phyloP scores from a whole-genome alignment of 2,329 filamentous ascomycete species.

The Colletotrichum gloeosporioides region DNA sequence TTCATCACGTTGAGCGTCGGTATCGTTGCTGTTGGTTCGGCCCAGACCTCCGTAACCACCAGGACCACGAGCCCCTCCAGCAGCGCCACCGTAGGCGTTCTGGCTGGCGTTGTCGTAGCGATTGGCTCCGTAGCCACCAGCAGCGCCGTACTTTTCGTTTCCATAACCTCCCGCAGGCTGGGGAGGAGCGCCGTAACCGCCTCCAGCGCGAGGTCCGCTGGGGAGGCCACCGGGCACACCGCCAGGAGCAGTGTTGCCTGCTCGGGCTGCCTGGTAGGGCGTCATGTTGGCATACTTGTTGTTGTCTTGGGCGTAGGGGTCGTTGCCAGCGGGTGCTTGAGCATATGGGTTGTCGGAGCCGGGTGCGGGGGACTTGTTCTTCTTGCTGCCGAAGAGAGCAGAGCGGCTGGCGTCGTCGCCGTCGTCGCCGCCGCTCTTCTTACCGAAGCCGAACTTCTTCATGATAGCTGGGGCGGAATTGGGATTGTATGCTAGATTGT shows the following conservation, averaged over 20 bases:
- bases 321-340: slow-evolving; percentile 48
- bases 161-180: slow-evolving; percentile 53
- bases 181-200: slow-evolving; percentile 27
- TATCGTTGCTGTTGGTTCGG: slow-evolving; percentile 44
- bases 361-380: slow-evolving; percentile 53
- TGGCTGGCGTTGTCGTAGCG: slow-evolving; percentile 50
- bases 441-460: slow-evolving; percentile 67
- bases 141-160: slow-evolving; percentile 56
- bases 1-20: slow-evolving; percentile 64
- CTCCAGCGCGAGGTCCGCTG: slow-evolving; percentile 35
- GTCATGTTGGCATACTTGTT: slow-evolving; percentile 49
- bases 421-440: slow-evolving; percentile 61
- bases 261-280: slow-evolving; percentile 32
- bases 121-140: slow-evolving; percentile 57
- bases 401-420: slow-evolving; percentile 55
- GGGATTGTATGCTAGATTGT: neutral
- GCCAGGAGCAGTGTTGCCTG: slow-evolving; percentile 30
- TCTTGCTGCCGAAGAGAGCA: slow-evolving; percentile 61
- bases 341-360: slow-evolving; percentile 64
- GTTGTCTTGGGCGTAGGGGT: slow-evolving; percentile 58
- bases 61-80: slow-evolving; percentile 45
- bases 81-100: slow-evolving; percentile 30
- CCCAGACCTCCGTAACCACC: slow-evolving; percentile 69
- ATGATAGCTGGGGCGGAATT: slow-evolving; percentile 39
- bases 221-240: slow-evolving; percentile 39